These are phyloP conservation scores for Tetrastigma voinierianum DNA, from an alignment of 164 flowering plant genomes.

Conservation along the genomic window DNA sequence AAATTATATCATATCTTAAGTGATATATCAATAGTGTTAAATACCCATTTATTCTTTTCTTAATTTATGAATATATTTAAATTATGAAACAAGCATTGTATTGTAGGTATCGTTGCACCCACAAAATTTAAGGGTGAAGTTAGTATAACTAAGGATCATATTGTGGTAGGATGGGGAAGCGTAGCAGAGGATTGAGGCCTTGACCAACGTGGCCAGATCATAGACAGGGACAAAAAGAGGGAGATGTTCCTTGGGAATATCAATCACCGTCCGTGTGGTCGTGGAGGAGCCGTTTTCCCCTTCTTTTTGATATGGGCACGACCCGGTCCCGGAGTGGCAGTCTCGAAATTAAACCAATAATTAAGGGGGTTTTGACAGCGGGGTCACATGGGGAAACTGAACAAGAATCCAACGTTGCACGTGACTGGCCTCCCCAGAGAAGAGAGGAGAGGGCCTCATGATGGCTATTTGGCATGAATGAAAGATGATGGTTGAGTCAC, in stretches of 20 bases:
- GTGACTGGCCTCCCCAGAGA: slow-evolving; percentile 26
- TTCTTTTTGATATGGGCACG: background rate
- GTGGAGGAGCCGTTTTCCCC: slow-evolving; percentile 1
- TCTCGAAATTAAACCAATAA: slow-evolving; percentile 15
- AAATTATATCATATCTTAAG: no score
- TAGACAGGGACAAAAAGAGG: background rate
- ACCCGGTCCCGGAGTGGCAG: slow-evolving; percentile 14
- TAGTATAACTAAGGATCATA: background rate
- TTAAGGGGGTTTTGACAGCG: background rate
- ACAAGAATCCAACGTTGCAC: slow-evolving; percentile 36
- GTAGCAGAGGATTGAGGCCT: background rate
- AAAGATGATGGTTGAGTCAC: background rate
- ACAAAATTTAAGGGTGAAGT: no score
- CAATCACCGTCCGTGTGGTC: slow-evolving; percentile 6
- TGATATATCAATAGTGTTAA: no score
- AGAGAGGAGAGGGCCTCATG: background rate
- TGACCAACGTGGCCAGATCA: slow-evolving; percentile 2
- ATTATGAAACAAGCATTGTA: no score
- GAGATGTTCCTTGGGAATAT: slow-evolving; percentile 1
- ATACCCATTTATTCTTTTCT: no score
- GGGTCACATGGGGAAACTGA: slow-evolving; percentile 28
- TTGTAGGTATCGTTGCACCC: no score
- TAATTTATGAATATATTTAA: no score
- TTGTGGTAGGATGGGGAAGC: background rate
- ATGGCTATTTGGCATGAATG: background rate